These are phyloP conservation scores for Massarina eburnea DNA, from an alignment of 2,329 filamentous ascomycete species.

Conservation along the genomic window DNA sequence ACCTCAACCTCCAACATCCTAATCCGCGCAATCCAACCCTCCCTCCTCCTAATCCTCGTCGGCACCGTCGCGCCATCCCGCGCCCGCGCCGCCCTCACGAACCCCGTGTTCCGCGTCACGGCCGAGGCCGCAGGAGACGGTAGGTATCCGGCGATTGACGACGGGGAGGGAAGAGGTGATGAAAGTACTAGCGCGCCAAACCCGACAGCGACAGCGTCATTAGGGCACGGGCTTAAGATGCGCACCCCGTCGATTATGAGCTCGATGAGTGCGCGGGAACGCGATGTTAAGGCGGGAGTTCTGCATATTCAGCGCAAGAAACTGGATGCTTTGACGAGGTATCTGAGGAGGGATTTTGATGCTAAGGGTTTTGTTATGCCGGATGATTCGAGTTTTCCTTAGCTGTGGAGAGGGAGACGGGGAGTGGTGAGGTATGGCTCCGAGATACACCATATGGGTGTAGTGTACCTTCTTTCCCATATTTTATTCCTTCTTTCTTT, in stretches of 20 bases:
- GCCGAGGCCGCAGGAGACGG: slow-evolving; percentile 45
- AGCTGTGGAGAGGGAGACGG: slow-evolving; percentile 5
- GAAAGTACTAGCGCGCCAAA: background rate
- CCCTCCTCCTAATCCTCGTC: slow-evolving; percentile 51
- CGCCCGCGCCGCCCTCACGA: no score
- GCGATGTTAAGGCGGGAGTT: slow-evolving; percentile 41
- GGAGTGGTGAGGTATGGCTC: background rate
- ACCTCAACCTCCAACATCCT: slow-evolving; percentile 50
- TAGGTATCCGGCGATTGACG: slow-evolving; percentile 37
- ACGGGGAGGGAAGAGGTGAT: slow-evolving; percentile 1
- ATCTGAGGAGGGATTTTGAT: slow-evolving; percentile 48
- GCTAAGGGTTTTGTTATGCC: slow-evolving; percentile 52
- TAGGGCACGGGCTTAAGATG: slow-evolving; percentile 26
- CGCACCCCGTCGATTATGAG: slow-evolving; percentile 36
- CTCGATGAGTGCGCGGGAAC: slow-evolving; percentile 41
- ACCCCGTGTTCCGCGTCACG: slow-evolving; percentile 45
- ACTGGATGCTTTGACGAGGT: slow-evolving; percentile 49
- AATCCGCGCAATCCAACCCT: slow-evolving; percentile 49
- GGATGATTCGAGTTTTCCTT: slow-evolving; percentile 42
- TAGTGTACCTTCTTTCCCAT: background rate
- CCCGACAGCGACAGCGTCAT: background rate
- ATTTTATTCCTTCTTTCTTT: background rate
- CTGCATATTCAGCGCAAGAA: slow-evolving; percentile 54
- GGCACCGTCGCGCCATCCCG: slow-evolving; percentile 49
- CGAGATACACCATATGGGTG: background rate